phyloP scores from a whole-genome alignment of 495 filamentous ascomycete genomes.

The Aspergillus taichungensis region DNA sequence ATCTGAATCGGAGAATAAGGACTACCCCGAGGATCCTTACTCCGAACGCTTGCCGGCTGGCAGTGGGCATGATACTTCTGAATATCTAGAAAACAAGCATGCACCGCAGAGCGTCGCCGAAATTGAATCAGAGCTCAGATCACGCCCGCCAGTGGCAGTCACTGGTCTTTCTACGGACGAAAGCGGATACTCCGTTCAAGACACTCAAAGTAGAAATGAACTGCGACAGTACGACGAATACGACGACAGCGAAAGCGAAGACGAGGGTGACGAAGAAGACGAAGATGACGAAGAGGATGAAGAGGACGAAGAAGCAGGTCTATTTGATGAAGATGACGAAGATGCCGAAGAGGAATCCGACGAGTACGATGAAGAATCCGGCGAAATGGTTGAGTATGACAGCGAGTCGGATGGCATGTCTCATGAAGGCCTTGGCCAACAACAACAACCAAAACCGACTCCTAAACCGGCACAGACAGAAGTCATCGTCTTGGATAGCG shows the following conservation, averaged over 20 bases:
- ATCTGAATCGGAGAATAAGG: slow-evolving; percentile 1
- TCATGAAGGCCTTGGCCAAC: neutral
- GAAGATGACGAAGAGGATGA: slow-evolving; percentile 10
- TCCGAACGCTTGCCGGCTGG: too few relatives aligned
- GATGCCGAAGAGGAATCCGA: slow-evolving; percentile 17
- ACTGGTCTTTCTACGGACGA: too few relatives aligned
- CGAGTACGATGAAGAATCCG: neutral
- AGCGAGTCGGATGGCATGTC: too few relatives aligned
- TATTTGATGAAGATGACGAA: slow-evolving; percentile 15
- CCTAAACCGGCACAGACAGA: slow-evolving; percentile 17
- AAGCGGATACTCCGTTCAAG: too few relatives aligned
- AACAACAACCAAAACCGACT: slow-evolving; percentile 2
- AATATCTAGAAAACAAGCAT: too few relatives aligned
- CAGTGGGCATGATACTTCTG: too few relatives aligned
- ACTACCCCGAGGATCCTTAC: too few relatives aligned
- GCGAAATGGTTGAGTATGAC: slow-evolving; percentile 2
- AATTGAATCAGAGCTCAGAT: too few relatives aligned
- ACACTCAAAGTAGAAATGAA: too few relatives aligned
- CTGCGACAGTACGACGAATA: too few relatives aligned
- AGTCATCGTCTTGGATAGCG: slow-evolving; percentile 36
- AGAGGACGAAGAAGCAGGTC: slow-evolving; percentile 16
- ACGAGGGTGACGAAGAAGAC: slow-evolving; percentile 7
- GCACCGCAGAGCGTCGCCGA: too few relatives aligned
- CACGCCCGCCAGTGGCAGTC: too few relatives aligned
- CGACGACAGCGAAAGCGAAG: neutral